Evolutionary conservation across 352 stramenopile genomes (phyloP).

Genomic region (Globisporangium spiculum): DNA sequence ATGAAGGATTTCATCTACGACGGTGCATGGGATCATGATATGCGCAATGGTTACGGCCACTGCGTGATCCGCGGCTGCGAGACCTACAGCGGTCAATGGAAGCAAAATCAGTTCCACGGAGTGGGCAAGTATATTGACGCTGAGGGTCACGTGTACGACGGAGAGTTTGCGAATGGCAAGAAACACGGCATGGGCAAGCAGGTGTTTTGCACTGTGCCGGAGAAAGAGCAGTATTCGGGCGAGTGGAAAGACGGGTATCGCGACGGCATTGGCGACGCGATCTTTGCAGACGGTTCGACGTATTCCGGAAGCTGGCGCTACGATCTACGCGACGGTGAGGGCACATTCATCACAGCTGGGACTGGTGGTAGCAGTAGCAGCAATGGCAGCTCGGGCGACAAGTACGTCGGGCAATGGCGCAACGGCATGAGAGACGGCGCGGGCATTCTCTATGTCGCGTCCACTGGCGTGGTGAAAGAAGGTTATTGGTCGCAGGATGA

Average conservation of each 20-base stretch:
- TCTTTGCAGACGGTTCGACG: conserved; percentile 48
- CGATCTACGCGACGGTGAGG: conserved; percentile 60
- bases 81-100: conserved; percentile 76
- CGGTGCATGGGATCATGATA: conserved; percentile 57
- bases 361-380: conserved; percentile 8
- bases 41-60: conserved; percentile 63
- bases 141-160: conserved; percentile 78
- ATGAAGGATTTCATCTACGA: conserved; percentile 84
- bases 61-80: conserved; percentile 76
- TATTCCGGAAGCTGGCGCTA: conserved; percentile 60
- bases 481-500: conserved; percentile 56
- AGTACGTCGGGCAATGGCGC: conserved; percentile 72
- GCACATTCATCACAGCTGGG: conserved; percentile 32
- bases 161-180: conserved; percentile 70
- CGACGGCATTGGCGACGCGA: conserved; percentile 53
- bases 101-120: conserved; percentile 72
- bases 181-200: conserved; percentile 77
- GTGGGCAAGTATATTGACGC: conserved; percentile 78
- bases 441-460: conserved; percentile 41
- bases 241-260: conserved; percentile 57
- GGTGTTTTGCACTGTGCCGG: conserved; percentile 14
- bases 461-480: conserved; percentile 63
- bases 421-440: conserved; percentile 47
- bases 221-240: conserved; percentile 54
- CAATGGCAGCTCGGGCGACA: conserved; percentile 40